These are phyloP conservation scores for Talaromyces sp. DNA, from an alignment of 2,329 filamentous ascomycete genomes.

Conservation along the genomic window DNA sequence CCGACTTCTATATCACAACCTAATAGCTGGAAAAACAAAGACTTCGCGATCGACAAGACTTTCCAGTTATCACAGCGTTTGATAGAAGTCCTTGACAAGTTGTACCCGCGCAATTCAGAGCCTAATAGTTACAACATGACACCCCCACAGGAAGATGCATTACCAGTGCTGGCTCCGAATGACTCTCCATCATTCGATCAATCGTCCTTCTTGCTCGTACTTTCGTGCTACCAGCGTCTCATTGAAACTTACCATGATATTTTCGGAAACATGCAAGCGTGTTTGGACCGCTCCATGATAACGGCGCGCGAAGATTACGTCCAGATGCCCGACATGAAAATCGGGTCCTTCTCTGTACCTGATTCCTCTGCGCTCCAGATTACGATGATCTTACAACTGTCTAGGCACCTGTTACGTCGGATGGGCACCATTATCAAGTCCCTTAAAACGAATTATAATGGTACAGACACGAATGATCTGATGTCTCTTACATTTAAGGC, in stretches of 20 bases:
- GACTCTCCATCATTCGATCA: not conserved
- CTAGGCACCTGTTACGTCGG: not conserved
- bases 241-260: constrained; percentile 5
- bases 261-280: constrained; percentile 8
- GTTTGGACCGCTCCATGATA: constrained; percentile 4
- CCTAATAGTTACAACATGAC: not conserved
- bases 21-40: constrained; percentile 7
- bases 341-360: constrained; percentile 3
- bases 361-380: constrained; percentile 7
- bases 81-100: constrained; percentile 3
- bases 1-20: constrained; percentile 1
- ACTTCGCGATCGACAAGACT: constrained; percentile 5
- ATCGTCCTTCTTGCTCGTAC: not conserved
- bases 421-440: constrained; percentile 2
- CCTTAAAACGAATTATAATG: not conserved
- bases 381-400: constrained; percentile 1
- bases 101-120: constrained; percentile 2
- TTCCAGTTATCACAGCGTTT: constrained; percentile 7
- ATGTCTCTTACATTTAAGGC: constrained; percentile 3
- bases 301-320: constrained; percentile 7
- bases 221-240: constrained; percentile 6
- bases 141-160: not conserved
- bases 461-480: not conserved
- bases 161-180: not conserved
- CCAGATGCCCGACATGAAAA: constrained; percentile 1